Percentiles rank a stretch among this genome's conserved stretches.
Conservation (phyloP, 1,284 basidiomycete genomes). For the Pseudozyma tsukubaensis region DNA sequence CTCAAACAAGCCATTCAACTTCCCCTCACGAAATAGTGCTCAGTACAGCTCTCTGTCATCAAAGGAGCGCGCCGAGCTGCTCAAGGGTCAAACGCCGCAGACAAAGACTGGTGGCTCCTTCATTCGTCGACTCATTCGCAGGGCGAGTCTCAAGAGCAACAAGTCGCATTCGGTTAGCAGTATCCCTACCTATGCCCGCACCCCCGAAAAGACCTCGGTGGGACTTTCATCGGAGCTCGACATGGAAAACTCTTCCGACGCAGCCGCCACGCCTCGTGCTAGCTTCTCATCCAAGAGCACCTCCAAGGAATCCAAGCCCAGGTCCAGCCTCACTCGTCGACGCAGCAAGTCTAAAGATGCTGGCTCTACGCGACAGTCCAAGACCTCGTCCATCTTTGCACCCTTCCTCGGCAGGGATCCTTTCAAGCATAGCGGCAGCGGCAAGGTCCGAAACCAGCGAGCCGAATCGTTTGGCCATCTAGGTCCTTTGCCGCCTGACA, state of each 20-base stretch:
- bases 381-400: conserved; percentile 37
- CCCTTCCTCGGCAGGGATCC: conserved; percentile 44
- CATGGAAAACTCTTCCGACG: conserved; percentile 10
- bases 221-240: conserved; percentile 23
- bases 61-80: conserved; percentile 14
- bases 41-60: conserved; percentile 22
- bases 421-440: conserved; percentile 5
- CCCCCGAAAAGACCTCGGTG: conserved; percentile 16
- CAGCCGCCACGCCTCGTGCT: conserved; percentile 15
- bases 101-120: conserved; percentile 26
- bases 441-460: conserved; percentile 11
- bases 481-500: conserved; percentile 26
- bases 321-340: conserved; percentile 21
- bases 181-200: conserved; percentile 4
- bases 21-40: conserved; percentile 33
- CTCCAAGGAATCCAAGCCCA: conserved; percentile 13
- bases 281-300: conserved; percentile 19
- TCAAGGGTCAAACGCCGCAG: conserved; percentile 6
- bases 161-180: conserved; percentile 40
- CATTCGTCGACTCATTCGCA: conserved; percentile 45
- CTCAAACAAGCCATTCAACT: conserved; percentile 34
- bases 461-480: conserved; percentile 37
- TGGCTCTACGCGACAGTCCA: conserved; percentile 9
- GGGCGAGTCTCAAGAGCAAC: conserved; percentile 40
- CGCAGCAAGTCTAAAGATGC: conserved; percentile 37